Evolutionary conservation across 2,329 filamentous ascomycete genomes (phyloP).

Genomic region (Gnomoniopsis smithogilvyi): DNA sequence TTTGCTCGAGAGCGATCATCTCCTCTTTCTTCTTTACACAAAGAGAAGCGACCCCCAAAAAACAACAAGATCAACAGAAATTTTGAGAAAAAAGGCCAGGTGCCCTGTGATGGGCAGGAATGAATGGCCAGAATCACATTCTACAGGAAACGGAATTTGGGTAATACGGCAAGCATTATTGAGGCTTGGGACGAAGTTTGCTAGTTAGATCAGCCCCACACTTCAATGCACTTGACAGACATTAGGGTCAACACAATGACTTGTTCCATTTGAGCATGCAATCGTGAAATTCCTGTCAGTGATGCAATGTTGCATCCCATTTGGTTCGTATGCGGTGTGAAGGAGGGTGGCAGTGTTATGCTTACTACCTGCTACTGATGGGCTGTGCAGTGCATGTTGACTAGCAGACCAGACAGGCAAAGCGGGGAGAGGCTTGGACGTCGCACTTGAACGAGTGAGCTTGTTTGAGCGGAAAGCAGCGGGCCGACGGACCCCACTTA

Average conservation of each 20-base stretch:
- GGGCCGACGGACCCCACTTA: conserved; percentile 5
- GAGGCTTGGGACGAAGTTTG: not conserved
- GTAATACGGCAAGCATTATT: conserved; percentile 9
- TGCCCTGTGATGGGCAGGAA: not conserved
- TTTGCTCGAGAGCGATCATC: conserved; percentile 9
- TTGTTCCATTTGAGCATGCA: not conserved
- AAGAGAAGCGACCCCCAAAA: not conserved
- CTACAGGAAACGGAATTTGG: conserved; percentile 2
- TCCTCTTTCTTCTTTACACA: not conserved
- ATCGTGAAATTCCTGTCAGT: not conserved
- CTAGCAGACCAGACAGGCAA: no score
- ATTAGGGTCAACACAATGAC: not conserved
- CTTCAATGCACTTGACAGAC: conserved; percentile 9
- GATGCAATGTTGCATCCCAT: not conserved
- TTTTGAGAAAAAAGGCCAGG: not conserved
- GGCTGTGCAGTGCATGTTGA: not conserved
- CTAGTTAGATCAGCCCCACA: conserved; percentile 12
- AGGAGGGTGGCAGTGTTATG: not conserved
- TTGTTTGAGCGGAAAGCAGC: not conserved
- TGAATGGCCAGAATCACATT: not conserved
- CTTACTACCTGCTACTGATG: not conserved
- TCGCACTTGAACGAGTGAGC: not conserved
- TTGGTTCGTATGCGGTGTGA: not conserved
- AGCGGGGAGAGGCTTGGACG: not conserved
- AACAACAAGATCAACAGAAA: not conserved